Base-by-base conservation (phyloP, 257 asterid genomes). In the Przewalskia tangutica region DNA sequence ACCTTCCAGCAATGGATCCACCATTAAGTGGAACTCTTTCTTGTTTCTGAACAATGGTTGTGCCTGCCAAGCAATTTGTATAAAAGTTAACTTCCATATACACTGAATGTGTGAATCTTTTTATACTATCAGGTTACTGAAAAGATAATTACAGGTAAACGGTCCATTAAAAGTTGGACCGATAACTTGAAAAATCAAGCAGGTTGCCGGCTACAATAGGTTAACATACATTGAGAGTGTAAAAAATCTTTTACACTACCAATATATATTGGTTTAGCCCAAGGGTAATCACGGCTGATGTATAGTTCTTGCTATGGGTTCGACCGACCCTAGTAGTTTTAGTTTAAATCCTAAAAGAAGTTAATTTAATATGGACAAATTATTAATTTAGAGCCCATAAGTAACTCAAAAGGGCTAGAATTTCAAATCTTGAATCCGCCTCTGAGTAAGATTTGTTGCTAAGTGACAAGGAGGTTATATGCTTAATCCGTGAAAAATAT, bases 21-120 rank as follows among this genome's bases (percentile, higher is more conserved):
- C 93, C 86, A 90, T 87, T 56, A 84, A 53, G 77, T 89, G 90
- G 16, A 91, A 91, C 80, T 84, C 87, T 40, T 62, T 85, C 88
- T 88, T 87, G 86, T 91, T 92, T 79, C 65, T 90, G 70, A 90
- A 84, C 87, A 91, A 79, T 12, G 92, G 94, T 77, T 87, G 86
- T 64, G 92, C 95, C 95, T 91, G 89, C 36, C 62, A 36, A 75
- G 62, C 44, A 50, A n/a, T 51, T 50, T 42, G 14, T 75, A 32
- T 7, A 13, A 75, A 14, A 23, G 62, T 3, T 75, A 48, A 13
- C 79, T 5, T 70, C 20, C 3, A 71, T 46, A 27, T 27, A 14
- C 12, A 14, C 16, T 3, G 48, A 65, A 10, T 11, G 2, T 17
- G 7, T 16, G n/a, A 10, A 23, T 62, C 23, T 2, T 11, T 3